Evolutionary conservation across 306 rosid genomes (phyloP), one percentile per base, ranked within the genome.

Genomic region (Canavalia ensiformis): DNA sequence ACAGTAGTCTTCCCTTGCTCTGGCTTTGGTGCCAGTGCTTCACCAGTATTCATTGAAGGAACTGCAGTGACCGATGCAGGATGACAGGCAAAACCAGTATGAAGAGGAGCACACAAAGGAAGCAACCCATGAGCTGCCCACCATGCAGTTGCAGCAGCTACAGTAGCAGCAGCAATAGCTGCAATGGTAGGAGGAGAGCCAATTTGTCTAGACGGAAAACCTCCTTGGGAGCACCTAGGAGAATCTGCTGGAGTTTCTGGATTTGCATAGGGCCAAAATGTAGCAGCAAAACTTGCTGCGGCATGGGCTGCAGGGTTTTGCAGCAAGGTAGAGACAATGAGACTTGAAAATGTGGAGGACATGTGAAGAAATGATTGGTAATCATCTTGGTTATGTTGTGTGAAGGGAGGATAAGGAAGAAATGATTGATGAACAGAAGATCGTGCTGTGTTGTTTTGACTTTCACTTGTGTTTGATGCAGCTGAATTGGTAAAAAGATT

Each of bases 121-220:
- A 91, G 88, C 84, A 91, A 77, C 65, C 98, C 99, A 76, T 95
- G 99, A 78, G 99, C 89, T 42, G 96, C 85, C 99, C 99, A 95
- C 99, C 99, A 93, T 79, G 99, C 96, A 72, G 94, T 88, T 79
- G 99, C 98, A 66, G 98, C 98, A 75, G 98, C 97, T 64, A 91
- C 96, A 62, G 97, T 91, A 73, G 95, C 93, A 62, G 89, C 93
- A 63, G 98, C 96, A 77, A 93, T 87, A 72, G 99, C 93, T 67
- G 90, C 91, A 79, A 89, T 85, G 82, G 87, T 90, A 37, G 97
- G 98, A 82, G 92, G 82, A 7, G 92, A 75, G 76, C 85, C 89
- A 75, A 88, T 82, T 80, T 87, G 95, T 76, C 89, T 87, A 39
- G 85, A 39, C 60, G 88, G 83, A 82, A 89, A 88, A 65, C 83